Evolutionary conservation across 129 eudicot species (phyloP).

Genomic region (carrot (Daucus carota)): DH1_v3.0 NC_030386.2:18424501-18425000

Average conservation of each 20-base stretch:
- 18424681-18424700: background rate
- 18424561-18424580: background rate
- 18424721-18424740: background rate
- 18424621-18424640: slow-evolving; percentile 88
- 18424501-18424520: slow-evolving; percentile 8
- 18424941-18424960: slow-evolving; percentile 89
- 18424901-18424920: slow-evolving; percentile 76
- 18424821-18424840: slow-evolving; percentile 81
- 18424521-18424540: slow-evolving; percentile 4
- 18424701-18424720: background rate
- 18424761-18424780: slow-evolving; percentile 78
- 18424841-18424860: slow-evolving; percentile 74
- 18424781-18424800: slow-evolving; percentile 77
- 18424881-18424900: slow-evolving; percentile 93
- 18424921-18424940: slow-evolving; percentile 69
- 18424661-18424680: slow-evolving; percentile 69
- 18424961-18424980: slow-evolving; percentile 80
- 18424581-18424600: slow-evolving; percentile 62
- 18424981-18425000: slow-evolving; percentile 76
- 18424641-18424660: slow-evolving; percentile 97
- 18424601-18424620: slow-evolving; percentile 82
- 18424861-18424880: slow-evolving; percentile 75
- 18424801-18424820: slow-evolving; percentile 89
- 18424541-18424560: slow-evolving; percentile 5
- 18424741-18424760: slow-evolving; percentile 27